Base-by-base conservation (phyloP, 2,329 filamentous ascomycete species). In the Cyclaneusma minus region DNA sequence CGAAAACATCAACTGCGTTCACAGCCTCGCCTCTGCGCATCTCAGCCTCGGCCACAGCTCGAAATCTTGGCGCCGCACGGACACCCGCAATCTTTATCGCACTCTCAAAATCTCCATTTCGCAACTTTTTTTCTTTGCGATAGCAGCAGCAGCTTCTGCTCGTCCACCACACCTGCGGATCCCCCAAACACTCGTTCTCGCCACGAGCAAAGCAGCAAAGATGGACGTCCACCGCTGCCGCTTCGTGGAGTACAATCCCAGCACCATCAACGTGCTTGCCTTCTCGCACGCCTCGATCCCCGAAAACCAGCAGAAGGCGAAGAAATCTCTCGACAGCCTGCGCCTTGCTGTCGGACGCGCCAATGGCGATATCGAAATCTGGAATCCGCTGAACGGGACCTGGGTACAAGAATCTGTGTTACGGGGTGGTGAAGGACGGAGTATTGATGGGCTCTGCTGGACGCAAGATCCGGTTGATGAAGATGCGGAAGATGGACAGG, bases 211-310 rank as follows among this genome's bases (percentile, higher is more conserved):
- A n/a, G n/a, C n/a, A n/a, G n/a, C n/a, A n/a, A n/a, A n/a, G n/a
- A 94, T 95, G 87, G 87, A 95, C 56, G 77, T 98, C 49, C 89
- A 98, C 60, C 82, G 89, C 44, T 92, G 85, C 48, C 82, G 89
- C 48, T 98, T 98, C 56, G 79, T 98, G 41, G 80, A 81, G 21
- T 95, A 81, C 54, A 83, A 84, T 37, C 78, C 83, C 6, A 83
- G 83, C 33, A 77, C 84, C 31, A 94, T 98, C 54, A 95, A 93
- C 55, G 77, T 83, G 36, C 69, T 95, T 47, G 83, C 87, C 39
- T 95, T 98, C 52, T 93, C 89, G 5, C 81, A 93, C 49, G 62
- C 78, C 12, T 55, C 62, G 33, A 51, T 55, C 36, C 56, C 50
- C 48, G 54, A 53, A 39, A 43, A 48, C 36, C 38, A 46, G 14